These are phyloP conservation scores for Cucumis cinereus DNA, from an alignment of 306 rosid genomes.

Conservation along the genomic window DNA sequence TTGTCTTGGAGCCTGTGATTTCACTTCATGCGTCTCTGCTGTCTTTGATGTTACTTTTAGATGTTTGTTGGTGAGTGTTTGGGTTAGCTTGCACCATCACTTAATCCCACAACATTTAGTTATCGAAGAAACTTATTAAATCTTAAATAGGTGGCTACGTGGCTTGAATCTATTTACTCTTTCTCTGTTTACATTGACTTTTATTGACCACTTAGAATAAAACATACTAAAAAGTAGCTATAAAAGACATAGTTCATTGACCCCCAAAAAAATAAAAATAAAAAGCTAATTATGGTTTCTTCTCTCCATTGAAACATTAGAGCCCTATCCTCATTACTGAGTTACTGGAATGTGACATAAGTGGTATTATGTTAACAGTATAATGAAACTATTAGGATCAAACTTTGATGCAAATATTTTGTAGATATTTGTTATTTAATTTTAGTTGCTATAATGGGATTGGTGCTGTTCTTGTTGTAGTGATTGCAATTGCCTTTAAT, in stretches of 20 bases:
- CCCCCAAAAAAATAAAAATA: no score
- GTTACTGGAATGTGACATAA: no score
- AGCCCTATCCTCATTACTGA: no score
- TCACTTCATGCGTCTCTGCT: background rate
- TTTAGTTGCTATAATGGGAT: background rate
- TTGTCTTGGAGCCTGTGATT: background rate
- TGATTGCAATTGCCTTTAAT: background rate
- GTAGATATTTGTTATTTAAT: background rate
- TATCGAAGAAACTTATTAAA: background rate
- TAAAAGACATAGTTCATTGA: no score
- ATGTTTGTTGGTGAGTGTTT: background rate
- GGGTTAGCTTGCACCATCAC: background rate
- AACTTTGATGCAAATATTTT: background rate
- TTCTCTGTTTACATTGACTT: background rate
- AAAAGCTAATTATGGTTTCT: no score
- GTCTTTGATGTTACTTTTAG: background rate
- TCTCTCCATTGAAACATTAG: no score
- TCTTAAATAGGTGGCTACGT: background rate
- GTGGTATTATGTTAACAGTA: no score
- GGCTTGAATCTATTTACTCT: background rate
- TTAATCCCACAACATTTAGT: background rate
- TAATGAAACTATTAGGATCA: background rate
- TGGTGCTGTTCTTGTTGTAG: background rate
- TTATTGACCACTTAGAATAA: background rate
- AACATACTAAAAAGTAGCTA: background rate